Evolutionary conservation across 1,284 basidiomycete species (phyloP), one percentile per base, ranked within the genome.

Genomic region (Phenoliferia sp.): DNA sequence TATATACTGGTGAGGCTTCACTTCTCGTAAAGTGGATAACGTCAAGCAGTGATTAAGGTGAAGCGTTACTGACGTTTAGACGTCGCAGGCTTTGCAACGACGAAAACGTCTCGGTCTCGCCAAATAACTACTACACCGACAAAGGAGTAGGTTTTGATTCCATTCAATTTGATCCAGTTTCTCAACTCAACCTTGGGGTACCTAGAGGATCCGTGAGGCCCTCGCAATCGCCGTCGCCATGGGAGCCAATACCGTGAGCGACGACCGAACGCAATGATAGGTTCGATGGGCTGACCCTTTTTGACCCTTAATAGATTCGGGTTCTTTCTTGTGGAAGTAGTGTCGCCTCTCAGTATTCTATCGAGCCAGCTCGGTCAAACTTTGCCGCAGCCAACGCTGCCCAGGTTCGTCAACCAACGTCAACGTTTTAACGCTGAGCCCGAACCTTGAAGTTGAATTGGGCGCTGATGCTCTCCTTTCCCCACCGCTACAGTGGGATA

Each of bases 151-250:
- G 39, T 22, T 12, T 12, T 44, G 12, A 44, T n/a, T n/a, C n/a
- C n/a, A n/a, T n/a, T 22, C 39, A 22, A 12, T 44, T 12, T 44
- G 39, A 22, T 22, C 12, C 12, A 12, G 39, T 44, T 22, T 12
- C 39, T 12, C 12, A 35, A 22, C 19, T n/a, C 31, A 32, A 55
- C 48, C 22, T 31, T n/a, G n/a, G n/a, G n/a, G n/a, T 17, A 63
- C 54, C n/a, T 33, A 58, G 48, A 68, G 70, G 7, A 50, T 72
- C 19, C 70, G 70, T 3, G 70, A 72, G 39, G 68, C 70, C 0
- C 58, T 72, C 3, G 70, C 70, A 10, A 69, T 69, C 16, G 68
- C 70, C 7, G 70, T 72, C 17, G 70, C 70, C 0, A 72, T 72
- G 70, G 70, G 70, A 10, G 67, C 68, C 1, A 72, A 67, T 31